Conservation (phyloP, 108 stramenopile genomes). For the Cyclotella kingstonii region DNA sequence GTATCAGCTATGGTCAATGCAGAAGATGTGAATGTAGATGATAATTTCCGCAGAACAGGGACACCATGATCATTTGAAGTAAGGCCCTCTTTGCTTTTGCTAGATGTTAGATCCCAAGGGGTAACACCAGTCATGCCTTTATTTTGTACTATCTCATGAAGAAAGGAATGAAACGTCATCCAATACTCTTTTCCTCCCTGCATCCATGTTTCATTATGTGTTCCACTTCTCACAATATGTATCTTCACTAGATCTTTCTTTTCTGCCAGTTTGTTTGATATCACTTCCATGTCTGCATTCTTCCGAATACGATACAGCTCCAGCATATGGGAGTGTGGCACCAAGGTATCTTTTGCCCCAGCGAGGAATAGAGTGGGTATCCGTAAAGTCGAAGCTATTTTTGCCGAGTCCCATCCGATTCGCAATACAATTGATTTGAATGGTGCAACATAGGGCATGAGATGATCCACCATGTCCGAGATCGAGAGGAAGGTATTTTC, state of each 20-base stretch:
- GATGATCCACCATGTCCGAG: slow-evolving; percentile 88
- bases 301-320: slow-evolving; percentile 50
- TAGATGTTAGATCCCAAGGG: no score
- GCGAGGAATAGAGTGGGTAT: slow-evolving; percentile 84
- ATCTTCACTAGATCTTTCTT: slow-evolving; percentile 31
- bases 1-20: not conserved
- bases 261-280: slow-evolving; percentile 1
- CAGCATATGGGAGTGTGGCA: slow-evolving; percentile 91
- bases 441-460: slow-evolving; percentile 87
- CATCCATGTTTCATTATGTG: slow-evolving; percentile 95
- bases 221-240: slow-evolving; percentile 77
- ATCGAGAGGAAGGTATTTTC: slow-evolving; percentile 97
- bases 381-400: slow-evolving; percentile 45
- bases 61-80: not conserved
- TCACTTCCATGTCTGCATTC: slow-evolving; percentile 2
- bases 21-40: no score
- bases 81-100: no score
- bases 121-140: not conserved
- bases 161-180: slow-evolving; percentile 46
- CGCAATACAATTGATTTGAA: slow-evolving; percentile 82
- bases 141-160: slow-evolving; percentile 39
- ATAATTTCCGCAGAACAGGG: slow-evolving; percentile 4
- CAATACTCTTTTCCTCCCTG: slow-evolving; percentile 83
- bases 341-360: slow-evolving; percentile 87
- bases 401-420: slow-evolving; percentile 78